Evolutionary conservation across 2,329 filamentous ascomycete species (phyloP).

Genomic region (Fusarium stilboides): DNA sequence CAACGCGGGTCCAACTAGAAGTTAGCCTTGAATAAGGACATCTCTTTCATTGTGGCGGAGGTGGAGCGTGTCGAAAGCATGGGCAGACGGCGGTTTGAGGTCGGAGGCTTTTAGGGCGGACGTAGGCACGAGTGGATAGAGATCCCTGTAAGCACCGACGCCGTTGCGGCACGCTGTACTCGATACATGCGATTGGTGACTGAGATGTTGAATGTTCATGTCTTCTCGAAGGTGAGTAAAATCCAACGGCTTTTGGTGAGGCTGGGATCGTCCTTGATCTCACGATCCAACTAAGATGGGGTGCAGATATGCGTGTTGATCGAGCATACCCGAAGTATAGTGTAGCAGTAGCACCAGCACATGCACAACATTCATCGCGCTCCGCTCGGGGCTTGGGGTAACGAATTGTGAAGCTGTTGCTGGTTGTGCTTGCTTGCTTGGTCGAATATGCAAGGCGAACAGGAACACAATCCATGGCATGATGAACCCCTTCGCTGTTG

Average conservation of each 20-base stretch:
- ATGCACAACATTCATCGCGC: constrained; percentile 47
- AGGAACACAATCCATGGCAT: constrained; percentile 30
- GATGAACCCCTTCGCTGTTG: constrained; percentile 39
- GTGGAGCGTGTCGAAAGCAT: constrained; percentile 43
- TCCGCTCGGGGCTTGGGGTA: constrained; percentile 4
- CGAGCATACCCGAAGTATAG: constrained; percentile 16
- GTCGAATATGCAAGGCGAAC: constrained; percentile 36
- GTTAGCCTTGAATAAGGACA: constrained; percentile 38
- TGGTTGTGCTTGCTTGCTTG: constrained; percentile 20
- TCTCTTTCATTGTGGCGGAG: constrained; percentile 40
- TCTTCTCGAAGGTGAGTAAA: constrained; percentile 12
- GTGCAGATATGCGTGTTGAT: constrained; percentile 34
- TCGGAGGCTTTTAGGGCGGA: constrained; percentile 50
- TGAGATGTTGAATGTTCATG: background rate
- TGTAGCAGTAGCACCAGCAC: constrained; percentile 9
- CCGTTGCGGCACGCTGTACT: constrained; percentile 43
- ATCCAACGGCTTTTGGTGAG: constrained; percentile 41
- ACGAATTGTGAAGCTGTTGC: constrained; percentile 3
- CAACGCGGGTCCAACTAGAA: constrained; percentile 43
- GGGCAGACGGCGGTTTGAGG: constrained; percentile 49
- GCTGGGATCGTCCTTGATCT: constrained; percentile 46
- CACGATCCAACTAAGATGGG: constrained; percentile 30
- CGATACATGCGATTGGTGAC: constrained; percentile 24
- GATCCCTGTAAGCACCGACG: constrained; percentile 37
- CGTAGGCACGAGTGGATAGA: constrained; percentile 47